phyloP scores from a whole-genome alignment of 73 alveolate genomes.

The Tetrahymena thermophila region DNA sequence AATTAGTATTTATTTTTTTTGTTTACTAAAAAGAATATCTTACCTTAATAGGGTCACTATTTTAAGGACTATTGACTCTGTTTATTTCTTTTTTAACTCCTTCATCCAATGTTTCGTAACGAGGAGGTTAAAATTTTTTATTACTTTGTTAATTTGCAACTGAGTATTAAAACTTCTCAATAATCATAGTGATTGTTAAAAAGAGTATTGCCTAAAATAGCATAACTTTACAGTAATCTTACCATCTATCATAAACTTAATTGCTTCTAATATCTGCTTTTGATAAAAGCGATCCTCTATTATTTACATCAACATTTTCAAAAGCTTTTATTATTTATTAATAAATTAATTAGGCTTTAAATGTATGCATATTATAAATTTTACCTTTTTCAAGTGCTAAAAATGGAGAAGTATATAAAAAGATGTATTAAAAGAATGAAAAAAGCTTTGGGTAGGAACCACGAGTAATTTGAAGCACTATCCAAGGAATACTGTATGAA shows the following conservation, averaged over 20 bases:
- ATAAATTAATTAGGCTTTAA: not conserved
- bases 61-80: slow-evolving; percentile 12
- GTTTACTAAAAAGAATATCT: not conserved
- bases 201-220: not conserved
- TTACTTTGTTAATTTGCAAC: not conserved
- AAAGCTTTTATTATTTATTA: not conserved
- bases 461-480: not conserved
- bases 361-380: not conserved
- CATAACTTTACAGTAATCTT: not conserved
- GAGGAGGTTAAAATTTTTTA: not conserved
- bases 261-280: not conserved
- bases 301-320: not conserved
- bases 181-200: not conserved
- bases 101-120: not conserved
- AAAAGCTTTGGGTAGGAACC: not conserved
- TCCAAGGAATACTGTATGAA: slow-evolving; percentile 22
- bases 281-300: not conserved
- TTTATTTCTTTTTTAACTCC: slow-evolving; percentile 36
- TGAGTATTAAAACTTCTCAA: not conserved
- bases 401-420: not conserved
- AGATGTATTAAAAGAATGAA: not conserved
- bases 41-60: slow-evolving; percentile 17
- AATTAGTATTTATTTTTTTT: not conserved
- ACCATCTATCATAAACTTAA: not conserved
- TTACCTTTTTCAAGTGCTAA: not conserved